These are phyloP conservation scores for Ganoderma resinaceum DNA, from an alignment of 1,284 basidiomycete species.

Conservation along the genomic window DNA sequence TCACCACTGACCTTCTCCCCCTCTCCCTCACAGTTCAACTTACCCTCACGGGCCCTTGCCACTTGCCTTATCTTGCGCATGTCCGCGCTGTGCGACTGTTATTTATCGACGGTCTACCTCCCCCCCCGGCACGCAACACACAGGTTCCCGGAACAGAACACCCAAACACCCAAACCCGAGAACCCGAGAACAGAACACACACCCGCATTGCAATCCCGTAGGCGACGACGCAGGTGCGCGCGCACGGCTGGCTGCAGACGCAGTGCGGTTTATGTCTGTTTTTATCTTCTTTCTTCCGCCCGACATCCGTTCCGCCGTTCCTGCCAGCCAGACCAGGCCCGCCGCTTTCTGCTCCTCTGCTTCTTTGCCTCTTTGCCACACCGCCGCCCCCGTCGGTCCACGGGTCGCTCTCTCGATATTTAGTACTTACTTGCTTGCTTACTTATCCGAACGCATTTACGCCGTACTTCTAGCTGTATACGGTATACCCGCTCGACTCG, in stretches of 20 bases:
- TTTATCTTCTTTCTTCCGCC: background rate
- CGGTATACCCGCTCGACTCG: background rate
- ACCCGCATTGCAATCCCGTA: slow-evolving; percentile 28
- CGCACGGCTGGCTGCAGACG: slow-evolving; percentile 31
- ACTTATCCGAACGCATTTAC: background rate
- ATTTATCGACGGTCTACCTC: slow-evolving; percentile 28
- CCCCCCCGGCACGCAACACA: slow-evolving; percentile 14
- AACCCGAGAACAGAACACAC: no score
- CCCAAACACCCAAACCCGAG: no score
- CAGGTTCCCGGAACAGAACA: slow-evolving; percentile 18
- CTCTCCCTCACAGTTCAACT: background rate
- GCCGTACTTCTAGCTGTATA: slow-evolving; percentile 2
- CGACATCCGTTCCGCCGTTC: slow-evolving; percentile 16
- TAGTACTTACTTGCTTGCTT: slow-evolving; percentile 4
- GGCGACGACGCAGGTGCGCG: slow-evolving; percentile 33
- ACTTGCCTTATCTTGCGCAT: background rate
- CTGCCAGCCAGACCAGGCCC: slow-evolving; percentile 35
- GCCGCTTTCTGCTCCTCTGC: slow-evolving; percentile 4
- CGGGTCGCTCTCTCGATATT: background rate
- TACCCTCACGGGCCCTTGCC: background rate
- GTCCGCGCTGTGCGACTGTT: slow-evolving; percentile 15
- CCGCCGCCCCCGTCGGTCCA: background rate
- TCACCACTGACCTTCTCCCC: background rate
- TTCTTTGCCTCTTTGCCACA: background rate
- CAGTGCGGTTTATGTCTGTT: slow-evolving; percentile 16